Evolutionary conservation across 768 basidiomycete species (phyloP).

Genomic region (Tricholoma hemisulphureum): DNA sequence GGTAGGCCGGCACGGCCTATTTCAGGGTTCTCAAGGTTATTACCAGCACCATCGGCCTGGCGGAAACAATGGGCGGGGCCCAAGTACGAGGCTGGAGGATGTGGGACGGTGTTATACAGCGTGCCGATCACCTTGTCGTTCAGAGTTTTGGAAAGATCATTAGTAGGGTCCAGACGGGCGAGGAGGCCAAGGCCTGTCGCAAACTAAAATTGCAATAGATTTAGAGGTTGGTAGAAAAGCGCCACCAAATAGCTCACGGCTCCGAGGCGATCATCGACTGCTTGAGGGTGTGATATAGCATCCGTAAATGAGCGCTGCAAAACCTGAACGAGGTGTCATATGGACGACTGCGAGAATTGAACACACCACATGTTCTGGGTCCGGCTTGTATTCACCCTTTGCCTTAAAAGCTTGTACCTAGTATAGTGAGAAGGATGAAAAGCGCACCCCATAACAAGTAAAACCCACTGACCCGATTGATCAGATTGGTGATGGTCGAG

Average conservation of each 20-base stretch:
- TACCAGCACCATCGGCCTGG: slow-evolving; percentile 48
- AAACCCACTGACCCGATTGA: slow-evolving; percentile 21
- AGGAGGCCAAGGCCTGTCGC: slow-evolving; percentile 27
- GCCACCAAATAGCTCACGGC: slow-evolving; percentile 17
- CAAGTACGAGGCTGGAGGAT: slow-evolving; percentile 38
- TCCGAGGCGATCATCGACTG: slow-evolving; percentile 44
- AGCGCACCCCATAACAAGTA: neutral
- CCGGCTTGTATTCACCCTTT: slow-evolving; percentile 23
- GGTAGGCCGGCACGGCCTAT: slow-evolving; percentile 51
- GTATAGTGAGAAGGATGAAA: neutral
- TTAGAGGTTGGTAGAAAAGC: neutral
- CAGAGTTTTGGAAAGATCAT: slow-evolving; percentile 18
- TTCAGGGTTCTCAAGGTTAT: slow-evolving; percentile 44
- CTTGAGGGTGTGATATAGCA: slow-evolving; percentile 27
- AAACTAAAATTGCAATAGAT: slow-evolving; percentile 26
- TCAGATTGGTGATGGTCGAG: slow-evolving; percentile 33
- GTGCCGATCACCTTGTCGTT: slow-evolving; percentile 33
- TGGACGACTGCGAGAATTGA: neutral
- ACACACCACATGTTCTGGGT: slow-evolving; percentile 25
- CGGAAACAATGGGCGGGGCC: slow-evolving; percentile 39
- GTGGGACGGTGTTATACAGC: slow-evolving; percentile 61
- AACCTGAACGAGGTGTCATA: neutral
- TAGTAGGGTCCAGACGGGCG: slow-evolving; percentile 22
- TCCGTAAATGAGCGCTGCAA: slow-evolving; percentile 31
- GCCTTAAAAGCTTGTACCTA: slow-evolving; percentile 20